A percentile compares a stretch with the other conserved stretches of the same genome.
Evolutionary conservation across 805 yeast genomes (phyloP).

Genomic region (Schwanniomyces polymorphus): DNA sequence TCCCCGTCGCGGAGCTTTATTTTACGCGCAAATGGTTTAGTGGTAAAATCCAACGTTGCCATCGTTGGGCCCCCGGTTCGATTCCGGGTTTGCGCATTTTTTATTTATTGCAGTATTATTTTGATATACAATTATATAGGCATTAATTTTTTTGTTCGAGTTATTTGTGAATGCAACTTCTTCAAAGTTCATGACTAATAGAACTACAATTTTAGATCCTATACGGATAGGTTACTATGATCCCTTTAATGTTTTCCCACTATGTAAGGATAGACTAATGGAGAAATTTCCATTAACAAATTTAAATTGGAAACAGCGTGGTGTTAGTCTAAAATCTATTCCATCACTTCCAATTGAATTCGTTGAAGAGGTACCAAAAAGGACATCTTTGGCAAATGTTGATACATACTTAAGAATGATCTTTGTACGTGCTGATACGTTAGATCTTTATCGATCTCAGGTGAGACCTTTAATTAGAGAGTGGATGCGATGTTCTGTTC

Average conservation of each 20-base stretch:
- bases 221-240: conserved; percentile 64
- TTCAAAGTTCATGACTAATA: not conserved
- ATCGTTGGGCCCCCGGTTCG: conserved; percentile 17
- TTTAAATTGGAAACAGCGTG: conserved; percentile 61
- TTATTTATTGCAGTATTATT: not conserved
- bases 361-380: conserved; percentile 56
- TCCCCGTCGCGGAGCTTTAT: no score
- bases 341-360: conserved; percentile 55
- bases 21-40: conserved; percentile 15
- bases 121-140: not conserved
- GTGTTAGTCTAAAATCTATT: conserved; percentile 56
- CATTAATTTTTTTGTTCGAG: not conserved
- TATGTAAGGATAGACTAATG: conserved; percentile 43
- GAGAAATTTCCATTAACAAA: conserved; percentile 57
- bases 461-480: conserved; percentile 80
- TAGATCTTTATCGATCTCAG: conserved; percentile 75
- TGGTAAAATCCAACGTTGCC: conserved; percentile 16
- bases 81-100: conserved; percentile 15
- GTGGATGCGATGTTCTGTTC: conserved; percentile 60
- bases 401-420: conserved; percentile 65
- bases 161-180: not conserved
- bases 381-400: conserved; percentile 5
- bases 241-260: conserved; percentile 62
- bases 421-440: conserved; percentile 61
- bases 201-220: conserved; percentile 11